Evolutionary conservation across 1,284 basidiomycete species (phyloP).

Genomic region (Ganoderma lingzhi): DNA sequence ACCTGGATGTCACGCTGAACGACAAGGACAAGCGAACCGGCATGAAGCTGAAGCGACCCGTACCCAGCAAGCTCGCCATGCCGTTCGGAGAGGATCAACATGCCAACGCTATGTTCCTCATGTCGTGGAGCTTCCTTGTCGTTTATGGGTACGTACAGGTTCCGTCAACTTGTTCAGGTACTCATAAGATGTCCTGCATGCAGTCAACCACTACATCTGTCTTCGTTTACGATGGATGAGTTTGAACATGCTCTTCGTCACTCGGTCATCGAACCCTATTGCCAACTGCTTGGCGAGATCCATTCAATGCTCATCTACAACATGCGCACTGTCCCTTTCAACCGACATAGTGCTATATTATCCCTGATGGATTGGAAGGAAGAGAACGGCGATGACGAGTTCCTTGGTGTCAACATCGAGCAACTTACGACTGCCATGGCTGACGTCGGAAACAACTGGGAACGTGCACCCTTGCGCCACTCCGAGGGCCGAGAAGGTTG

Average conservation of each 20-base stretch:
- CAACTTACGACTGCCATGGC: slow-evolving; percentile 69
- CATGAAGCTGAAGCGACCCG: slow-evolving; percentile 72
- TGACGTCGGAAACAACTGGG: slow-evolving; percentile 84
- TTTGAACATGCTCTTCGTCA: slow-evolving; percentile 91
- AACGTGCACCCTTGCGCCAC: slow-evolving; percentile 72
- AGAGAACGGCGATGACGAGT: slow-evolving; percentile 45
- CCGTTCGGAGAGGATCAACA: slow-evolving; percentile 80
- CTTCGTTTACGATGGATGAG: slow-evolving; percentile 94
- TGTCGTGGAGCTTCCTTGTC: slow-evolving; percentile 93
- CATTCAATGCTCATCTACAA: slow-evolving; percentile 92
- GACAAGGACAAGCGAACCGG: slow-evolving; percentile 84
- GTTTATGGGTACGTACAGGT: slow-evolving; percentile 82
- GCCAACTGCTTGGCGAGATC: slow-evolving; percentile 85
- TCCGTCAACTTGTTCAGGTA: slow-evolving; percentile 1
- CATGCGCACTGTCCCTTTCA: slow-evolving; percentile 80
- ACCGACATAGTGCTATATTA: slow-evolving; percentile 72
- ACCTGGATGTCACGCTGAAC: slow-evolving; percentile 80
- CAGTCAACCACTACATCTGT: slow-evolving; percentile 88
- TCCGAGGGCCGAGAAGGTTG: slow-evolving; percentile 77
- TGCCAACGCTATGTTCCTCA: slow-evolving; percentile 86
- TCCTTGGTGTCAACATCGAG: slow-evolving; percentile 65
- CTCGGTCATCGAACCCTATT: slow-evolving; percentile 71
- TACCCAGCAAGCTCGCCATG: slow-evolving; percentile 66
- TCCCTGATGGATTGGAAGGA: slow-evolving; percentile 66
- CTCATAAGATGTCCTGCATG: not conserved